These are phyloP conservation scores for Punctularia strigosozonata DNA, from an alignment of 768 basidiomycete genomes.

Conservation along the genomic window DNA sequence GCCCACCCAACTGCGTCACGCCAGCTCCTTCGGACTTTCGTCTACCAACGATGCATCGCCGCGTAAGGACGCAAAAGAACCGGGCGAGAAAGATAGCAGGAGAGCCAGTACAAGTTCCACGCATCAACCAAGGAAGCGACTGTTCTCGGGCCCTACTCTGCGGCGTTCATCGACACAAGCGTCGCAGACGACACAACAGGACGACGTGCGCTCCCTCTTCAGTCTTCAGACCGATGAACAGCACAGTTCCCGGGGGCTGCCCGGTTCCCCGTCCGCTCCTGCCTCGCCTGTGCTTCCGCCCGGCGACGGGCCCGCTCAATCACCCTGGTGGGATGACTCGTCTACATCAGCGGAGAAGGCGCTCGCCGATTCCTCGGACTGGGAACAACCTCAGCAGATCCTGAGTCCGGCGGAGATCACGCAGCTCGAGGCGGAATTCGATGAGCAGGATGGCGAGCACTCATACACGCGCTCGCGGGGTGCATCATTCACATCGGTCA, in stretches of 20 bases:
- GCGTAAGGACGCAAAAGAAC: too few species aligned
- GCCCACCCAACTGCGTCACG: constrained; percentile 5
- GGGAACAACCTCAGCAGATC: constrained; percentile 57
- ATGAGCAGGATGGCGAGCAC: constrained; percentile 15
- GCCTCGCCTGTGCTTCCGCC: too few species aligned
- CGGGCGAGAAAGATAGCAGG: too few species aligned
- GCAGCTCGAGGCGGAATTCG: constrained; percentile 41
- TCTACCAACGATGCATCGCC: not conserved
- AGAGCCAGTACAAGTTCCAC: not conserved
- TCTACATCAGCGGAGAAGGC: too few species aligned
- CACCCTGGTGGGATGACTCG: too few species aligned
- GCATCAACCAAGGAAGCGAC: constrained; percentile 29
- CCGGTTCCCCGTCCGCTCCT: too few species aligned
- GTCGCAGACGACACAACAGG: constrained; percentile 26
- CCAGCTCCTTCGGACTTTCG: not conserved
- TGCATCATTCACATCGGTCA: too few species aligned
- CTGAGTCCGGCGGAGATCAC: constrained; percentile 58
- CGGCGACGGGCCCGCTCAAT: too few species aligned
- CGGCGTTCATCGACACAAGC: constrained; percentile 40
- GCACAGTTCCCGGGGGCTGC: too few species aligned
- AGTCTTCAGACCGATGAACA: constrained; percentile 28
- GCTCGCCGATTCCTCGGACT: constrained; percentile 17
- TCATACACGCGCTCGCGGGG: too few species aligned
- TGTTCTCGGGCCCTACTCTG: constrained; percentile 49
- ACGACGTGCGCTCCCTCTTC: constrained; percentile 44